Percentiles rank a stretch among this genome's conserved stretches.
phyloP scores from a whole-genome alignment of 2,329 filamentous ascomycete species.

The Cryphonectria japonica region DNA sequence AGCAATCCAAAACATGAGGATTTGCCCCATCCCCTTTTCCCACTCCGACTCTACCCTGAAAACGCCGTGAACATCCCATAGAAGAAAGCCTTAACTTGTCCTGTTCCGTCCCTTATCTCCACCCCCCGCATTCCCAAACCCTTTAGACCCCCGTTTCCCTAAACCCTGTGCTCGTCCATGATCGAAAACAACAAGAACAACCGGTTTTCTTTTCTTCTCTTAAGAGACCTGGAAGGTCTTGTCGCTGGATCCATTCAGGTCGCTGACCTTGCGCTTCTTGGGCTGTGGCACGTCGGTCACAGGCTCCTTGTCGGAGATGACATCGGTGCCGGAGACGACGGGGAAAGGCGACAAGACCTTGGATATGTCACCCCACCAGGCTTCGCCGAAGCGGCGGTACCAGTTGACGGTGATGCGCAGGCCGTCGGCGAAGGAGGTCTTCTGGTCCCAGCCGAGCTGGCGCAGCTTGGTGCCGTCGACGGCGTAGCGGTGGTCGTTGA shows the following conservation, averaged over 20 bases:
- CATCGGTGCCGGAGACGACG: conserved; percentile 57
- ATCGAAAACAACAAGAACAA: not conserved
- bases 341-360: conserved; percentile 72
- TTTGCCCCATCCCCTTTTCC: too few relatives aligned
- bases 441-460: conserved; percentile 70
- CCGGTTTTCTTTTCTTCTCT: not conserved
- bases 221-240: conserved; percentile 18
- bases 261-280: conserved; percentile 24
- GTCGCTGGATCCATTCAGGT: conserved; percentile 9
- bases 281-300: conserved; percentile 39
- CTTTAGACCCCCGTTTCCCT: not conserved
- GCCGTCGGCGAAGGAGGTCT: conserved; percentile 66
- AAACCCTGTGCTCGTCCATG: conserved; percentile 7
- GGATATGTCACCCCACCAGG: conserved; percentile 74
- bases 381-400: conserved; percentile 68
- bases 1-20: not conserved
- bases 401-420: conserved; percentile 68
- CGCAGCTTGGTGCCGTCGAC: conserved; percentile 71
- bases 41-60: not conserved
- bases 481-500: conserved; percentile 75
- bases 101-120: not conserved
- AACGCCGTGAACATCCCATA: not conserved
- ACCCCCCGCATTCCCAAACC: not conserved
- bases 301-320: conserved; percentile 56
- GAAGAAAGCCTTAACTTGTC: not conserved